phyloP scores from a whole-genome alignment of 306 rosid genomes.

The barrel medic (Medicago truncatula) region MtrunA17r5.0-ANR NC_053049.1:28852501-28853000 shows the following conservation, averaged over 20 bases:
- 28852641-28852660: too few relatives aligned
- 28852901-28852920: conserved; percentile 70
- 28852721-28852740: too few relatives aligned
- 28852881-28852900: conserved; percentile 60
- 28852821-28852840: conserved; percentile 65
- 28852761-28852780: not conserved
- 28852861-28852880: conserved; percentile 45
- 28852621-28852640: too few relatives aligned
- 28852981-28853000: conserved; percentile 4
- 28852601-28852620: not conserved
- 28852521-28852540: not conserved
- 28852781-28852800: conserved; percentile 2
- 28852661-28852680: too few relatives aligned
- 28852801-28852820: not conserved
- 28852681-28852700: too few relatives aligned
- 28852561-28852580: not conserved
- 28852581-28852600: not conserved
- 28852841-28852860: conserved; percentile 57
- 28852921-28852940: conserved; percentile 65
- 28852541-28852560: not conserved
- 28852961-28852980: not conserved
- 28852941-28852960: conserved; percentile 28
- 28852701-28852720: too few relatives aligned
- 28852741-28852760: too few relatives aligned
- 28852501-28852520: conserved; percentile 52